Evolutionary conservation across 2,329 filamentous ascomycete species (phyloP).

Genomic region (Ilyonectria mors-panacis): DNA sequence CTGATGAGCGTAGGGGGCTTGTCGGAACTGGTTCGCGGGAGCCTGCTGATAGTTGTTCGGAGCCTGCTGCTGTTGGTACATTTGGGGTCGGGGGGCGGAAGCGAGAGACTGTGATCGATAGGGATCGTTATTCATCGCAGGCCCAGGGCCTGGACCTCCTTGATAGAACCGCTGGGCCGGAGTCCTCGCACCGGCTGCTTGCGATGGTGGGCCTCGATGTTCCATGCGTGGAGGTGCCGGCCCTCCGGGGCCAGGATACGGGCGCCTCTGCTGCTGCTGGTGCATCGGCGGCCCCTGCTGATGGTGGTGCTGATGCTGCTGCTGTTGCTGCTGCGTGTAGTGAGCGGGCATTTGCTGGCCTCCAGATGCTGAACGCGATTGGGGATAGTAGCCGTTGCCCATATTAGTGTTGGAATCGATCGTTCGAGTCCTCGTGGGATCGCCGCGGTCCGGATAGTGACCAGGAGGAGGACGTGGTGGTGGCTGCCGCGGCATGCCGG

Average conservation of each 20-base stretch:
- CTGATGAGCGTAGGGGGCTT: slow-evolving; percentile 77
- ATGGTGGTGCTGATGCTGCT: slow-evolving; percentile 56
- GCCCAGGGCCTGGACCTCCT: slow-evolving; percentile 66
- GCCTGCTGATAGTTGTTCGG: slow-evolving; percentile 73
- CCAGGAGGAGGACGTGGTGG: slow-evolving; percentile 68
- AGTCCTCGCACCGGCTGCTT: slow-evolving; percentile 55
- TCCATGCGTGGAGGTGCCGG: slow-evolving; percentile 77
- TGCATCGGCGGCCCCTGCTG: slow-evolving; percentile 56
- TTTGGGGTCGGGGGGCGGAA: slow-evolving; percentile 78
- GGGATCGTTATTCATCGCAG: slow-evolving; percentile 86
- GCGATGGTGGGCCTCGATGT: slow-evolving; percentile 67
- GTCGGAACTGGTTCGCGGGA: slow-evolving; percentile 83
- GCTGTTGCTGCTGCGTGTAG: slow-evolving; percentile 64
- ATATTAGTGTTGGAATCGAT: slow-evolving; percentile 59
- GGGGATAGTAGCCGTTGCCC: slow-evolving; percentile 68
- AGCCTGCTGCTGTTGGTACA: slow-evolving; percentile 77
- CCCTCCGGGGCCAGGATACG: slow-evolving; percentile 59
- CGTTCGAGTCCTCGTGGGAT: slow-evolving; percentile 49
- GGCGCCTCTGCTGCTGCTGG: slow-evolving; percentile 58
- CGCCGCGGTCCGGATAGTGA: slow-evolving; percentile 54
- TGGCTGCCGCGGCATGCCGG: slow-evolving; percentile 73
- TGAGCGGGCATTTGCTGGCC: slow-evolving; percentile 62
- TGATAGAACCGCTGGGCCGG: slow-evolving; percentile 74
- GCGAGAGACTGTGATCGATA: slow-evolving; percentile 96
- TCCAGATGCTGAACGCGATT: slow-evolving; percentile 66